Conservation (phyloP, 2,329 filamentous ascomycete genomes). For the Botryotinia convoluta region DNA sequence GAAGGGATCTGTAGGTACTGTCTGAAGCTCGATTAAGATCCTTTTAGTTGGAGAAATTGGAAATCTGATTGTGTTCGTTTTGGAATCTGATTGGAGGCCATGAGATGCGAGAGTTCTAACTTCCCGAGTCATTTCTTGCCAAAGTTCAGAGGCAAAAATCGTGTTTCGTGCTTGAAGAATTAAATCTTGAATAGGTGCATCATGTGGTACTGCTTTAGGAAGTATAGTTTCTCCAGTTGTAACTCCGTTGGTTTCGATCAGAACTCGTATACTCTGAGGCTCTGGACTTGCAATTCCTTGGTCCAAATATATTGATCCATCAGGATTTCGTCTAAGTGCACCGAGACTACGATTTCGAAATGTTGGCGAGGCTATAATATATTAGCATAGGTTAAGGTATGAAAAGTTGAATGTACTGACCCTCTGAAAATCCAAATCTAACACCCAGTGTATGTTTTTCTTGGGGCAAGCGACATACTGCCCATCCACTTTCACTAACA, state of each 20-base stretch:
- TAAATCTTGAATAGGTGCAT: conserved; percentile 61
- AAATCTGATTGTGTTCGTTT: conserved; percentile 57
- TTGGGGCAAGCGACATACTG: conserved; percentile 72
- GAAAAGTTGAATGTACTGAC: conserved; percentile 25
- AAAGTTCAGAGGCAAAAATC: conserved; percentile 81
- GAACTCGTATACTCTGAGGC: conserved; percentile 64
- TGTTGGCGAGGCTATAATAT: conserved; percentile 48
- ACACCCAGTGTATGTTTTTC: conserved; percentile 76
- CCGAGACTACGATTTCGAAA: conserved; percentile 74
- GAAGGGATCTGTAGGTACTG: conserved; percentile 48
- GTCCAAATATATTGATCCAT: conserved; percentile 75
- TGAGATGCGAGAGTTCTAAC: conserved; percentile 69
- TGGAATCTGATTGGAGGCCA: conserved; percentile 57
- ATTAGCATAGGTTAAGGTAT: conserved; percentile 33
- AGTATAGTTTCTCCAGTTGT: conserved; percentile 56
- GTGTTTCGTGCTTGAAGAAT: conserved; percentile 76
- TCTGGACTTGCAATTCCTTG: conserved; percentile 47
- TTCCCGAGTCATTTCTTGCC: conserved; percentile 84
- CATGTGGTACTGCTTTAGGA: conserved; percentile 53
- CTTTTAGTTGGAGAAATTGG: conserved; percentile 52
- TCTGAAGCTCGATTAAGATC: conserved; percentile 66
- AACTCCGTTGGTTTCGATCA: conserved; percentile 56
- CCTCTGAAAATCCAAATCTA: conserved; percentile 81
- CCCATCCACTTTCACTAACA: conserved; percentile 83
- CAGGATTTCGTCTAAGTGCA: conserved; percentile 69